Conservation (phyloP, 129 eudicot genomes). For the Artemisia argyi region DNA sequence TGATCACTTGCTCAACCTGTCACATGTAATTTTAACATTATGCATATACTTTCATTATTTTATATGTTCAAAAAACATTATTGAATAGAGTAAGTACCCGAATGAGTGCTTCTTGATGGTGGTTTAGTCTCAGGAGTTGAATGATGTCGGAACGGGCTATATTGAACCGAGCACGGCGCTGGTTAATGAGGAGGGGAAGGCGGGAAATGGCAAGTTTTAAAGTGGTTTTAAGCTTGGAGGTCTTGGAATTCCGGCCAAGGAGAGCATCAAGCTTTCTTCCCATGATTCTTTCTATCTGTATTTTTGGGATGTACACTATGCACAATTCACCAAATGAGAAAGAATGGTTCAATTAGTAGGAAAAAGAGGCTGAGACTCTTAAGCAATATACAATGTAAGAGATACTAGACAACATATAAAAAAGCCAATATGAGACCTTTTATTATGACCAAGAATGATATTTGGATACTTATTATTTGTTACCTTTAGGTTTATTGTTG, state of each 20-base stretch:
- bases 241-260: slow-evolving; percentile 51
- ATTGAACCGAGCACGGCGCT: slow-evolving; percentile 55
- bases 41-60: neutral
- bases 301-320: slow-evolving; percentile 5
- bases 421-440: slow-evolving; percentile 41
- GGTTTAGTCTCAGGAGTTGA: slow-evolving; percentile 60
- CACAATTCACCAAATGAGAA: slow-evolving; percentile 4
- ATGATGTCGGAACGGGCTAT: slow-evolving; percentile 57
- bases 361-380: slow-evolving; percentile 17
- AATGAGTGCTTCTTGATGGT: slow-evolving; percentile 71
- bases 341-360: neutral
- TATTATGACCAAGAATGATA: slow-evolving; percentile 29
- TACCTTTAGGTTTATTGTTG: slow-evolving; percentile 12
- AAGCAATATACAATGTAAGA: slow-evolving; percentile 4
- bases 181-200: slow-evolving; percentile 62
- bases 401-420: slow-evolving; percentile 32
- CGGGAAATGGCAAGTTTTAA: slow-evolving; percentile 57
- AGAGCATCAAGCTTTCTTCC: slow-evolving; percentile 80
- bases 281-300: slow-evolving; percentile 32
- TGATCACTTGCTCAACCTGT: slow-evolving; percentile 84
- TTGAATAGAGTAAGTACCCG: slow-evolving; percentile 44
- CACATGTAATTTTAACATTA: neutral
- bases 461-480: neutral
- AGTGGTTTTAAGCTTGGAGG: slow-evolving; percentile 52
- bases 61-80: neutral